Conservation (phyloP, 1,139 yeast species). For the Yamadazyma atlantica region DNA sequence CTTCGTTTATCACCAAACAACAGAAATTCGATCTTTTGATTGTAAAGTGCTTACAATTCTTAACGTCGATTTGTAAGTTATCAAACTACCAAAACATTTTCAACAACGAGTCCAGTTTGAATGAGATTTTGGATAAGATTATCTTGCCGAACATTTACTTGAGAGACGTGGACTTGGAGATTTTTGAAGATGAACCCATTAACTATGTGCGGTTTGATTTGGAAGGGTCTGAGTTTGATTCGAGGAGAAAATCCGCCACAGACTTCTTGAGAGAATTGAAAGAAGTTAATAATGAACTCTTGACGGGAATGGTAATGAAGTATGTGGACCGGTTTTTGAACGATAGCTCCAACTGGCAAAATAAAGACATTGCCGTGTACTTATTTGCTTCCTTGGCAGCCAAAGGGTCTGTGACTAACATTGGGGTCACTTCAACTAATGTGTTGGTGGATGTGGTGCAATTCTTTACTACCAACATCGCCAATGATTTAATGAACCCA, state of each 20-base stretch:
- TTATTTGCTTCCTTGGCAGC: slow-evolving; percentile 88
- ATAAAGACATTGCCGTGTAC: slow-evolving; percentile 84
- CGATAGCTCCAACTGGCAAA: slow-evolving; percentile 68
- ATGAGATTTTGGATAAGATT: slow-evolving; percentile 77
- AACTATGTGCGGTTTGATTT: slow-evolving; percentile 88
- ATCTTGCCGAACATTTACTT: slow-evolving; percentile 85
- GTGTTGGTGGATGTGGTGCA: slow-evolving; percentile 80
- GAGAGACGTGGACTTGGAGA: slow-evolving; percentile 84
- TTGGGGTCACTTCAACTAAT: slow-evolving; percentile 90
- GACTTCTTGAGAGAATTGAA: slow-evolving; percentile 88
- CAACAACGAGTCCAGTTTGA: slow-evolving; percentile 64
- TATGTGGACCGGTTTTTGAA: slow-evolving; percentile 70
- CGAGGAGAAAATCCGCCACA: slow-evolving; percentile 88
- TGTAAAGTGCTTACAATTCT: slow-evolving; percentile 74
- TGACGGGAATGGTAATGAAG: slow-evolving; percentile 74
- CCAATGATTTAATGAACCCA: slow-evolving; percentile 65
- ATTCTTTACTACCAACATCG: slow-evolving; percentile 79
- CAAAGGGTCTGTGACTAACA: slow-evolving; percentile 78
- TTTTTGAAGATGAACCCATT: slow-evolving; percentile 96
- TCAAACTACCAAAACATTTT: slow-evolving; percentile 62
- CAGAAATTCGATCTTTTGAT: slow-evolving; percentile 83
- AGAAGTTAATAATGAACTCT: slow-evolving; percentile 70
- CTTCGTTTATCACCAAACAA: slow-evolving; percentile 59
- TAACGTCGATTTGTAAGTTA: slow-evolving; percentile 77
- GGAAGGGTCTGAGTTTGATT: slow-evolving; percentile 92